phyloP scores from a whole-genome alignment of 305 asterid genomes.

The Ajuga reptans region DNA sequence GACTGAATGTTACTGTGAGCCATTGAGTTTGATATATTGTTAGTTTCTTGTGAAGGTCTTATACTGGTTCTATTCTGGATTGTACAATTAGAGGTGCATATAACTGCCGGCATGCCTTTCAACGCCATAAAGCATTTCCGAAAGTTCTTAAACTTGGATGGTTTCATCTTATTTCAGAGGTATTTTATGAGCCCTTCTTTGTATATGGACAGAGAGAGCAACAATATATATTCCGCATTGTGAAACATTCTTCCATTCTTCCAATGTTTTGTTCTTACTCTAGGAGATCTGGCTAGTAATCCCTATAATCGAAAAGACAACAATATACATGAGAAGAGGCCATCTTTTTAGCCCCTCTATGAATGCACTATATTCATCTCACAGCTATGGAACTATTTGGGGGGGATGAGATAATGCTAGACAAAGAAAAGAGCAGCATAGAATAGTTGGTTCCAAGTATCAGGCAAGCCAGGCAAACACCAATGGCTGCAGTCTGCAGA shows the following conservation, averaged over 20 bases:
- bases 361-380: background rate
- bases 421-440: slow-evolving; percentile 55
- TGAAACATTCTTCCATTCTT: background rate
- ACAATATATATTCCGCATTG: background rate
- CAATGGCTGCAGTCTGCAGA: slow-evolving; percentile 94
- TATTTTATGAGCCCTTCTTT: too few relatives aligned
- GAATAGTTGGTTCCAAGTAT: slow-evolving; percentile 92
- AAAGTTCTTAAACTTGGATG: too few relatives aligned
- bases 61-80: background rate
- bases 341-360: slow-evolving; percentile 22
- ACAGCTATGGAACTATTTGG: slow-evolving; percentile 1
- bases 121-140: too few relatives aligned
- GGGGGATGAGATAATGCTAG: slow-evolving; percentile 12
- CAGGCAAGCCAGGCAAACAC: slow-evolving; percentile 98
- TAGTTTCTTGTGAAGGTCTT: background rate
- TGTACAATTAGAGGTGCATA: background rate
- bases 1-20: background rate
- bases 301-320: background rate
- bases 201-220: too few relatives aligned
- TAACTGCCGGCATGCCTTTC: too few relatives aligned
- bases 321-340: slow-evolving; percentile 24
- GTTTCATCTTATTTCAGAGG: too few relatives aligned
- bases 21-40: background rate
- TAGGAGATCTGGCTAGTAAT: background rate
- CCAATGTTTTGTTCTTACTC: background rate